Percentiles rank a stretch among this genome's conserved stretches.
These are phyloP conservation scores for Ilyonectria robusta DNA, from an alignment of 2,329 filamentous ascomycete species.

Conservation along the genomic window DNA sequence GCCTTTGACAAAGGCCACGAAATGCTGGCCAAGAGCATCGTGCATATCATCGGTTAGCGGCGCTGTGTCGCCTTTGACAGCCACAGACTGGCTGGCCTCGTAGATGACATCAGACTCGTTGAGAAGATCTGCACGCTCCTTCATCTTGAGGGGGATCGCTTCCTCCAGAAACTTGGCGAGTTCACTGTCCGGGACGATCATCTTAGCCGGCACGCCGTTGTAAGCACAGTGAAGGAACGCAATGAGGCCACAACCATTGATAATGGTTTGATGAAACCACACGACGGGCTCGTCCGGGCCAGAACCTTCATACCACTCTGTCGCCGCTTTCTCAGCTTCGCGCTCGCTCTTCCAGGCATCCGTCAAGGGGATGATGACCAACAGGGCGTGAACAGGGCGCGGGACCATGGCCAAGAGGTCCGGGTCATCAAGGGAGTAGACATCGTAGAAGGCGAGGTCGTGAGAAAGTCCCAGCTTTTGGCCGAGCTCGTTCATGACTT, in stretches of 20 bases:
- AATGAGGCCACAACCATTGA: constrained; percentile 80
- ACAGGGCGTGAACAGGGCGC: constrained; percentile 83
- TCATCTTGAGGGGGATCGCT: constrained; percentile 65
- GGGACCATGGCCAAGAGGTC: constrained; percentile 86
- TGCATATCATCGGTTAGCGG: neutral
- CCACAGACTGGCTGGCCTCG: constrained; percentile 11
- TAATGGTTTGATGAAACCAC: constrained; percentile 83
- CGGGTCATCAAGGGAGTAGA: constrained; percentile 86
- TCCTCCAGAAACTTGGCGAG: constrained; percentile 70
- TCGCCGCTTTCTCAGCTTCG: constrained; percentile 3
- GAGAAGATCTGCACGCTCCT: constrained; percentile 10
- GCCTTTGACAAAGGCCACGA: constrained; percentile 31
- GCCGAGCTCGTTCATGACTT: constrained; percentile 83
- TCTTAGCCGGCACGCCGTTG: constrained; percentile 64
- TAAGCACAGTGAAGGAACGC: constrained; percentile 75
- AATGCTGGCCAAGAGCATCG: constrained; percentile 20
- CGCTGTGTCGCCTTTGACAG: constrained; percentile 19
- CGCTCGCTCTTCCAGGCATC: constrained; percentile 74
- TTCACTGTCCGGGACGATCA: constrained; percentile 40
- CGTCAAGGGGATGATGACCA: constrained; percentile 87
- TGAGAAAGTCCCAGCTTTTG: constrained; percentile 81
- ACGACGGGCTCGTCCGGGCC: constrained; percentile 58
- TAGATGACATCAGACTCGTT: constrained; percentile 8
- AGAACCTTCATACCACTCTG: constrained; percentile 11
- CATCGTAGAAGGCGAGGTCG: constrained; percentile 82